These are phyloP conservation scores for Ceratobasidium sp. DNA, from an alignment of 1,284 basidiomycete genomes.

Conservation along the genomic window DNA sequence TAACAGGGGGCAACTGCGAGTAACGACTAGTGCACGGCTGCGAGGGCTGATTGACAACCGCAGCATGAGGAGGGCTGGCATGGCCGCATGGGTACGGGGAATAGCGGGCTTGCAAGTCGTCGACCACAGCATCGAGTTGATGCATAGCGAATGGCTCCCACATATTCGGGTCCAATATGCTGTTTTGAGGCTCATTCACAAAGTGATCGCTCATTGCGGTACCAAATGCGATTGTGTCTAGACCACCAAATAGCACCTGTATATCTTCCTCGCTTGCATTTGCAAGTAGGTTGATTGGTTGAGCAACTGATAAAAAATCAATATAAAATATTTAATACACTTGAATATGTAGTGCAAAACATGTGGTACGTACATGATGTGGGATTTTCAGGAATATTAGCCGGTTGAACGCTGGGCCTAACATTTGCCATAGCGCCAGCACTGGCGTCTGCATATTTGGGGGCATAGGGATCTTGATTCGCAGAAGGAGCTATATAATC, in stretches of 20 bases:
- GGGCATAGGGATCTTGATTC: no score
- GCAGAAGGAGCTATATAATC: no score
- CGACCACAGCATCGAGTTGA: background rate
- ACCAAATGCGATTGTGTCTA: background rate
- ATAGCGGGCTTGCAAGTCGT: background rate
- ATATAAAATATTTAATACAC: background rate
- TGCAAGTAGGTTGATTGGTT: background rate
- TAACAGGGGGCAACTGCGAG: no score
- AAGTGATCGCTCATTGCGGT: background rate
- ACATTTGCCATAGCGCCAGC: no score
- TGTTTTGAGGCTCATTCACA: no score
- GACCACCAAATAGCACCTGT: slow-evolving; percentile 1
- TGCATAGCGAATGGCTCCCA: background rate
- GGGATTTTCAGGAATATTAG: no score
- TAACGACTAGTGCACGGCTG: no score
- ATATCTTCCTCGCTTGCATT: slow-evolving; percentile 11
- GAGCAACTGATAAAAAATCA: background rate
- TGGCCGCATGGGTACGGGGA: background rate
- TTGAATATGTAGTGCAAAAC: background rate
- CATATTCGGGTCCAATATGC: background rate
- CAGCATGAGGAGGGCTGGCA: no score
- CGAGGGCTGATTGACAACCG: no score
- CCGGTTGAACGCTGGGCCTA: no score
- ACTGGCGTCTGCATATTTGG: no score
- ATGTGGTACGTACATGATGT: background rate